Base-by-base conservation (phyloP, 2,329 filamentous ascomycete genomes). In the Colletotrichum kahawae region DNA sequence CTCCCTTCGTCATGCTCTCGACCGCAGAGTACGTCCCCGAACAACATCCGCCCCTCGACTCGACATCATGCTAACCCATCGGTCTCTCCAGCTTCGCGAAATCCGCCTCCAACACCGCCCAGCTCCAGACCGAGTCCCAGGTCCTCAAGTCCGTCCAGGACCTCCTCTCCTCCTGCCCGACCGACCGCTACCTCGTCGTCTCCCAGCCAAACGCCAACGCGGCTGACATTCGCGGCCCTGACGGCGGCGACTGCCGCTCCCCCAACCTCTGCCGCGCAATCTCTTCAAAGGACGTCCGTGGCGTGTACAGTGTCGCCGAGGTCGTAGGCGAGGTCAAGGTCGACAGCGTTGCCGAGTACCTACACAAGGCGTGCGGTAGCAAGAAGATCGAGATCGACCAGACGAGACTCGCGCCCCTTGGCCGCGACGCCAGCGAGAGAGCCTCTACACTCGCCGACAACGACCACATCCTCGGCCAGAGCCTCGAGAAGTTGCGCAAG, bases 1-100 rank as follows among this genome's bases (percentile, higher is more conserved):
- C 95, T 70, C 96, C 97, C 21, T 97, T 98, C 84, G 90, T 98
- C 82, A 87, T 98, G 78, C 93, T 97, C 83, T 98, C 96, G 36
- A 96, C 93, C 60, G 90, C 93, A 77, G 88, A 93, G 96, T 98
- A 93, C 81, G 93, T 81, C 69, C 21, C 10, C 24, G 24, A 33
- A 36, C 57, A 33, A 69, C n/a, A 16, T 31, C 34, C 38, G 10
- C 33, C 48, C 29, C 56, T 33, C 64, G 9, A 67, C 62, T 76
- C 71, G 54, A 65, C 60, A 33, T 59, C 43, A 66, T 76, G 67
- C 69, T 69, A 24, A 43, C 14, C 31, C 54, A 24, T 27, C 69
- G 18, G 12, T 27, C 31, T 51, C 48, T 14, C 43, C 64, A 85
- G 82, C 68, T 82, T 89, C 79, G 71, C 82, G 67, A 77, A 84